phyloP scores from a whole-genome alignment of 305 asterid genomes.

The Andrographis paniculata region DNA sequence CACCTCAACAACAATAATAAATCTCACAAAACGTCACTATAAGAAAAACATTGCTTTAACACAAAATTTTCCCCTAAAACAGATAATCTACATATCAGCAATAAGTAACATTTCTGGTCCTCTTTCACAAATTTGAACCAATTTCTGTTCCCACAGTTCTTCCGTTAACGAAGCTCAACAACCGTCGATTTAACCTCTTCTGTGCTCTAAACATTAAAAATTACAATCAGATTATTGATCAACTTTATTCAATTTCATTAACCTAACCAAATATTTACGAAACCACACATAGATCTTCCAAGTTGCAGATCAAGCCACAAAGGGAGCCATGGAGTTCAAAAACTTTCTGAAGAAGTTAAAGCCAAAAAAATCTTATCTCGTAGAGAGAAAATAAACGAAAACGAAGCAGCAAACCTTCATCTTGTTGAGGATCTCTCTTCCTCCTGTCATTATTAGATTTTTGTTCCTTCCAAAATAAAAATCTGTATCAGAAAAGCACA shows the following conservation, averaged over 20 bases:
- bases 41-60: too few relatives aligned
- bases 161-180: neutral
- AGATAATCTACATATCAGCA: too few relatives aligned
- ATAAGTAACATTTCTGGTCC: too few relatives aligned
- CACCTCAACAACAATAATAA: neutral
- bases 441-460: conserved; percentile 31
- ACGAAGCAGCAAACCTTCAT: conserved; percentile 41
- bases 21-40: neutral
- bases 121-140: neutral
- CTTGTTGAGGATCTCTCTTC: conserved; percentile 53
- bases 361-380: neutral
- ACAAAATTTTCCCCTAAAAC: too few relatives aligned
- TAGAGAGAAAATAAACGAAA: neutral
- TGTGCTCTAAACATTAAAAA: neutral
- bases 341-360: too few relatives aligned
- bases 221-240: neutral
- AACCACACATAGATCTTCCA: neutral
- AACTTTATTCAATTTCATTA: neutral
- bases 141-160: neutral
- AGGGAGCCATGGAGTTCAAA: neutral
- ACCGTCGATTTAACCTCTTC: neutral
- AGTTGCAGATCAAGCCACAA: neutral
- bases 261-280: neutral
- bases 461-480: conserved; percentile 8
- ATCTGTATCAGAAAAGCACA: neutral